Conservation (phyloP, 495 filamentous ascomycete genomes). For the Apodospora peruviana region DNA sequence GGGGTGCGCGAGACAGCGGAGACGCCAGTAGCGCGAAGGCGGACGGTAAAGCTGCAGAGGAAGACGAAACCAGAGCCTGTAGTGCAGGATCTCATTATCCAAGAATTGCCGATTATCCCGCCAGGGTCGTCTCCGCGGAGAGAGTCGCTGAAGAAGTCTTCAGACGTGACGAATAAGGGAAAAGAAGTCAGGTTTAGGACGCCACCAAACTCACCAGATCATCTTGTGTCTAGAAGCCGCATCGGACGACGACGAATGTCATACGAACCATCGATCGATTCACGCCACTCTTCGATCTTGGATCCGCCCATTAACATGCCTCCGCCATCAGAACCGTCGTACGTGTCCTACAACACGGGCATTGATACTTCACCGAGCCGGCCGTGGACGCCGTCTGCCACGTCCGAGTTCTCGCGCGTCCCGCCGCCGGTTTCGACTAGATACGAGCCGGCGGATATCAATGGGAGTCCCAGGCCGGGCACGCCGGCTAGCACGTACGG, state of each 20-base stretch:
- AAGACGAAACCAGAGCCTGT: slow-evolving; percentile 13
- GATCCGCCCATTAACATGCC: slow-evolving; percentile 40
- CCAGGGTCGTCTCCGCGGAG: neutral
- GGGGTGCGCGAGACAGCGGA: neutral
- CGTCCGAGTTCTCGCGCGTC: slow-evolving; percentile 58
- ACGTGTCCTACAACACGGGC: slow-evolving; percentile 26
- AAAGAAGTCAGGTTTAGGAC: neutral
- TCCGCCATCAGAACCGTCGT: slow-evolving; percentile 37
- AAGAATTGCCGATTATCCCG: neutral
- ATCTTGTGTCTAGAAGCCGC: slow-evolving; percentile 4
- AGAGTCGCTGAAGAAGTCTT: neutral
- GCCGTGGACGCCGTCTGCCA: slow-evolving; percentile 65
- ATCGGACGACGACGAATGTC: slow-evolving; percentile 32
- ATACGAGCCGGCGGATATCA: slow-evolving; percentile 83
- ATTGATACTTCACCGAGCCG: slow-evolving; percentile 48
- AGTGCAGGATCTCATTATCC: neutral
- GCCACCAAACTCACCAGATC: slow-evolving; percentile 31
- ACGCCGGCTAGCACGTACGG: slow-evolving; percentile 84
- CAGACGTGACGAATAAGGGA: neutral
- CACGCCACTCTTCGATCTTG: slow-evolving; percentile 32
- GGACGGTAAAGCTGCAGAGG: slow-evolving; percentile 43
- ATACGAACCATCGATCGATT: slow-evolving; percentile 46
- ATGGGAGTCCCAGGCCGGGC: slow-evolving; percentile 84
- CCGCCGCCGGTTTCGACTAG: slow-evolving; percentile 62
- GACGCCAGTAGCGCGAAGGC: neutral